phyloP scores from a whole-genome alignment of 1,139 yeast species.

The Debaryomyces sp. region DNA sequence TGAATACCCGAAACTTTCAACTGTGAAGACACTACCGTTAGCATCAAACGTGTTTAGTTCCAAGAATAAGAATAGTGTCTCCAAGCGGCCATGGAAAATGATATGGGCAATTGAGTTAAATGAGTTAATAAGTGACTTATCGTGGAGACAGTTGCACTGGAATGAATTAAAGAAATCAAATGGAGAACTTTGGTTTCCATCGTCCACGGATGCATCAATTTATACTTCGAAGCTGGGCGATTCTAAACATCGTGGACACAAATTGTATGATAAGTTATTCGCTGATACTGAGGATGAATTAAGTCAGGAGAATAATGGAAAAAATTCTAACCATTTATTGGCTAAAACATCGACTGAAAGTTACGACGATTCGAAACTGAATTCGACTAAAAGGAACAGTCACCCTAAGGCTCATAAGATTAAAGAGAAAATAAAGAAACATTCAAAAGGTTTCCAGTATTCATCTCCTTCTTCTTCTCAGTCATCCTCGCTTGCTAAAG shows the following conservation, averaged over 20 bases:
- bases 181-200: constrained; percentile 65
- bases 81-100: constrained; percentile 38
- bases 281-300: constrained; percentile 13
- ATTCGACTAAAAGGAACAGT: not conserved
- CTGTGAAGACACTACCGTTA: constrained; percentile 43
- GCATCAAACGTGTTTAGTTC: constrained; percentile 60
- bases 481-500: not conserved
- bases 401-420: not conserved
- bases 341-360: not conserved
- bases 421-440: constrained; percentile 3
- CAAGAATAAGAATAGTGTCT: constrained; percentile 24
- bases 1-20: constrained; percentile 39
- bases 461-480: constrained; percentile 6
- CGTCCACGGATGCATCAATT: constrained; percentile 5
- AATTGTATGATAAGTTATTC: constrained; percentile 38
- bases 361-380: not conserved
- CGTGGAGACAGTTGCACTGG: constrained; percentile 73
- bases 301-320: not conserved
- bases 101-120: constrained; percentile 71
- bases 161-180: constrained; percentile 54
- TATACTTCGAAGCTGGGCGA: not conserved
- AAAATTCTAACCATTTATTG: not conserved
- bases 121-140: constrained; percentile 61
- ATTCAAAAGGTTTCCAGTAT: constrained; percentile 1
- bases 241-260: constrained; percentile 2